Base-by-base conservation (phyloP, 345 rosid genomes). In the Rhizophora mangle region DNA sequence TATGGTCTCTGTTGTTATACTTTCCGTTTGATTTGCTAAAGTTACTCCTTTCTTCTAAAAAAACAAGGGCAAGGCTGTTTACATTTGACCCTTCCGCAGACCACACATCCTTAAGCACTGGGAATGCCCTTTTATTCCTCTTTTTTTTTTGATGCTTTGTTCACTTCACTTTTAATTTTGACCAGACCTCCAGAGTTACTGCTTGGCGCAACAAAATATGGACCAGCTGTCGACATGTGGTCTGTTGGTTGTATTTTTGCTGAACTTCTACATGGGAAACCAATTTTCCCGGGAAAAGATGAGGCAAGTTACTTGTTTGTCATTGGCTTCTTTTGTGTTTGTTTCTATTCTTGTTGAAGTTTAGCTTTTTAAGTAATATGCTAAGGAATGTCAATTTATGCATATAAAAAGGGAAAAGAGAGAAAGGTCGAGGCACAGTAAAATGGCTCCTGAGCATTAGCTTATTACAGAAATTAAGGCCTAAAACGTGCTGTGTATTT, bases 211-310 rank as follows among this genome's bases (percentile, higher is more conserved):
- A 91, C 97, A 22, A 89, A 89, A 74, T 94, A 94, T 71, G 95
- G 97, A 65, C 97, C 98, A 66, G 95, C 97, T 43, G 95, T 91
- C 77, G 97, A 91, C 72, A 92, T 91, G 91, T 91, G 97, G 97
- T 91, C 98, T 6, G 98, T 91, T 64, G 97, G 97, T 65, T 94
- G 98, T 67, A 89, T 94, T 64, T 88, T 94, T 86, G 98, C 98
- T 20, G 98, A 94, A 79, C 91, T 94, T 62, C 72, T 94, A 69
- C 86, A 88, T 53, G 97, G 96, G 62, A 91, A 94, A 72, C 97
- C 97, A 36, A 91, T 91, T 57, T 84, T 94, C 60, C 97, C 98
- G 16, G 96, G 98, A 65, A 88, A 89, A 79, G 89, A 91, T 82
- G 98, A 89, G 96, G 96, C 84, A 61, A 74, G 75, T 47, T n/a